Percentiles rank a stretch among this genome's conserved stretches.
These are phyloP conservation scores for Vitis labrusca DNA, from an alignment of 164 flowering plant genomes.

Conservation along the genomic window DNA sequence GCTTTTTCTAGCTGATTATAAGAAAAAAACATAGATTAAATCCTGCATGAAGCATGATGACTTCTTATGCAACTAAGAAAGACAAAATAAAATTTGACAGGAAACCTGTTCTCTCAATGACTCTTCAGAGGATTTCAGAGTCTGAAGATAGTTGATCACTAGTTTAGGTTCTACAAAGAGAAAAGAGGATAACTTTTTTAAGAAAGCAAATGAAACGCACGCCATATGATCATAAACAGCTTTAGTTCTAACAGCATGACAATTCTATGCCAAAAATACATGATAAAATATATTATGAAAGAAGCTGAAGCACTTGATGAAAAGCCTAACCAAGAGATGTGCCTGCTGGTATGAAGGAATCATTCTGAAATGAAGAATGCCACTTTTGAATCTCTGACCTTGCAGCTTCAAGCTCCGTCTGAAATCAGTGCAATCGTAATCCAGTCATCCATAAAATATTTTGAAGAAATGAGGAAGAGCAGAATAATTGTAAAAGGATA, in stretches of 20 bases:
- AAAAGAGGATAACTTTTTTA: background rate
- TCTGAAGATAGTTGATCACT: constrained; percentile 69
- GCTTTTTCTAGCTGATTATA: constrained; percentile 81
- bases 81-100: background rate
- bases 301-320: background rate
- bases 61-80: background rate
- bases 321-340: constrained; percentile 56
- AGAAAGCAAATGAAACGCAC: background rate
- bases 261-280: background rate
- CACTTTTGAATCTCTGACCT: constrained; percentile 87
- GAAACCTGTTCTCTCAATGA: constrained; percentile 81
- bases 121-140: constrained; percentile 84
- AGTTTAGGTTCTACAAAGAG: constrained; percentile 61
- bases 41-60: background rate
- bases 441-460: background rate
- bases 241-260: too few species aligned
- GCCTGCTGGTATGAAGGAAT: constrained; percentile 60
- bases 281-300: background rate
- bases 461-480: background rate
- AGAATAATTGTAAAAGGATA: background rate
- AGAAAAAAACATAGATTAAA: constrained; percentile 10
- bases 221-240: too few species aligned
- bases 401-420: constrained; percentile 84
- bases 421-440: constrained; percentile 13
- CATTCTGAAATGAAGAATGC: constrained; percentile 84